Evolutionary conservation across 352 stramenopile genomes (phyloP), one percentile per base, ranked within the genome.

Genomic region (Pythium rishiriense): DNA sequence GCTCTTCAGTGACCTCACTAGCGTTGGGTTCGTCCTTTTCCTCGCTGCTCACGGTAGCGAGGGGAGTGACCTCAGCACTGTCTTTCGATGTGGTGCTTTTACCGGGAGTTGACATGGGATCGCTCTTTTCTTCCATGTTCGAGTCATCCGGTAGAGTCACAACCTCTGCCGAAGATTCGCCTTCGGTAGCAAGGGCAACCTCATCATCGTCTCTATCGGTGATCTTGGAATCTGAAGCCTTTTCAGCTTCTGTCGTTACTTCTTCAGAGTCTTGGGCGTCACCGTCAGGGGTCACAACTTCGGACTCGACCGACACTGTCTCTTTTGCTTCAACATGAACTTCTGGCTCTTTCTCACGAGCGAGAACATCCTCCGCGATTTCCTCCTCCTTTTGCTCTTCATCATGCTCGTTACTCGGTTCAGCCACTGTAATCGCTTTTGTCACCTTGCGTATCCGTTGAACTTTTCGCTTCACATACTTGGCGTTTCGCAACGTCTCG

Each of bases 391-490:
- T 50, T 39, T 74, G 33, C 17, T 73, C 54, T 4, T 51, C 65
- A 26, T 67, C 29, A 14, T 50, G 39, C 17, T 35, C 15, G 35
- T 62, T 37, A 35, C 42, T 14, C 10, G 37, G 35, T 37, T 53
- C 50, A 21, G 37, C 66, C 25, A 54, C 25, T 8, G 51, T 22
- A 11, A 64, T 37, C n/a, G 46, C 48, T 50, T 52, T 59, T 22
- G n/a, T 46, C 14, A 68, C 54, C 48, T 58, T 64, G 10, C 58
- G 33, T 63, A 54, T 69, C 39, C 21, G 49, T 33, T 37, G n/a
- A 15, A 88, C 61, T 68, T 77, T 85, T 37, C 76, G 61, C 66
- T 80, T 85, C 12, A 88, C 70, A 28, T 88, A 88, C 54, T 80
- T 84, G 11, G 68, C 64, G 45, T 73, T 62, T 57, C 67, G 14